Evolutionary conservation across 1,284 basidiomycete species (phyloP).

Genomic region (Peniophora sp.): DNA sequence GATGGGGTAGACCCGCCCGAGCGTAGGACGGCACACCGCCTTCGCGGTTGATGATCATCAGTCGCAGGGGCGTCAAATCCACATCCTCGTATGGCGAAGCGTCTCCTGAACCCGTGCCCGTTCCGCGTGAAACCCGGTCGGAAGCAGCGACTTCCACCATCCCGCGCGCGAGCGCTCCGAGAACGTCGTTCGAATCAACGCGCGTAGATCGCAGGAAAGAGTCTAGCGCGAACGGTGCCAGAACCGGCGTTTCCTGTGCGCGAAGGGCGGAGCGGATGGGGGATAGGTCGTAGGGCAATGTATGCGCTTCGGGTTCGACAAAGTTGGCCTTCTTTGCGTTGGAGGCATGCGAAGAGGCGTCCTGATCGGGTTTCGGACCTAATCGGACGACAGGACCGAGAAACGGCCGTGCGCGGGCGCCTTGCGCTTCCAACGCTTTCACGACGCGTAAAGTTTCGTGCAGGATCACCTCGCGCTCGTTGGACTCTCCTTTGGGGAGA

Average conservation of each 20-base stretch:
- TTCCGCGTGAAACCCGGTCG: constrained; percentile 20
- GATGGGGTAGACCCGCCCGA: constrained; percentile 88
- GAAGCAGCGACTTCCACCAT: constrained; percentile 66
- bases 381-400: constrained; percentile 81
- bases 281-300: constrained; percentile 67
- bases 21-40: constrained; percentile 98
- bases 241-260: constrained; percentile 92
- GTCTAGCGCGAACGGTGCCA: constrained; percentile 91
- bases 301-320: constrained; percentile 65
- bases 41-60: constrained; percentile 97
- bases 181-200: constrained; percentile 85
- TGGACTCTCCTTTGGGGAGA: constrained; percentile 57
- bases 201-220: constrained; percentile 83
- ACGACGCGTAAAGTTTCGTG: constrained; percentile 82
- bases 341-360: constrained; percentile 9
- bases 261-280: constrained; percentile 83
- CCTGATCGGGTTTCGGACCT: constrained; percentile 62
- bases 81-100: constrained; percentile 25
- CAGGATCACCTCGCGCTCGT: constrained; percentile 51
- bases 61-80: constrained; percentile 83
- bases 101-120: neutral
- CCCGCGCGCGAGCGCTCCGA: constrained; percentile 82
- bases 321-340: constrained; percentile 20
- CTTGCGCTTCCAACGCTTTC: constrained; percentile 76
- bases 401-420: constrained; percentile 82